A percentile compares a stretch with the other conserved stretches of the same genome.
phyloP scores from a whole-genome alignment of 169 alveolate species.

The Plasmodium gallinaceum region DNA sequence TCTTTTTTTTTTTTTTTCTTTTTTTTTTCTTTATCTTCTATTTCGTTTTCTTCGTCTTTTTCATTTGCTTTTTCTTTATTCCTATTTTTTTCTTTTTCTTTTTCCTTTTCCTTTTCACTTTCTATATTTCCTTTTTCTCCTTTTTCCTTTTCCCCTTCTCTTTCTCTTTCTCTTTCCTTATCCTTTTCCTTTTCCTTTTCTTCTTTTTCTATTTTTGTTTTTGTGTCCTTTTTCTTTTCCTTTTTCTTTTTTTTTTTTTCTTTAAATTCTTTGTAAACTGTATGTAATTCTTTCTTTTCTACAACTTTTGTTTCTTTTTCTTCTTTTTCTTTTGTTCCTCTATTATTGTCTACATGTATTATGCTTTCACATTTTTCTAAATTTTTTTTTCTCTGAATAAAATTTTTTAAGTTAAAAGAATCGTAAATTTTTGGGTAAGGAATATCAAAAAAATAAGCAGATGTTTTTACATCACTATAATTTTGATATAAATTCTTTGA shows the following conservation, averaged over 20 bases:
- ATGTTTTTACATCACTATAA: constrained; percentile 44
- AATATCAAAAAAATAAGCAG: constrained; percentile 70
- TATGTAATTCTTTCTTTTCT: not conserved
- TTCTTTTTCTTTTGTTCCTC: not conserved
- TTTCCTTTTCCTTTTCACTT: not conserved
- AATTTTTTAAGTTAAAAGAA: constrained; percentile 23
- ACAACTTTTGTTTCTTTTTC: constrained; percentile 3
- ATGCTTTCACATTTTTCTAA: constrained; percentile 40
- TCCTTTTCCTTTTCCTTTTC: not conserved
- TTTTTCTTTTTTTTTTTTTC: not conserved
- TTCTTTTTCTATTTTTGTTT: not conserved
- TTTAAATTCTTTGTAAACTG: not conserved
- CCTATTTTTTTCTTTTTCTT: not conserved
- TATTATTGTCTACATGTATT: constrained; percentile 15
- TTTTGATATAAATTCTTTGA: constrained; percentile 23
- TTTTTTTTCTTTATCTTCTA: not conserved
- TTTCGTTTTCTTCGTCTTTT: not conserved
- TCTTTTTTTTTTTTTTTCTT: not conserved
- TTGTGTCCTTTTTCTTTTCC: not conserved
- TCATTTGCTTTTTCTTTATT: not conserved
- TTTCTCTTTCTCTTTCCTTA: not conserved
- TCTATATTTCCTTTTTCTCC: not conserved
- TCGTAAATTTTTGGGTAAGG: constrained; percentile 22
- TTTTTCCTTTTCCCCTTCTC: not conserved
- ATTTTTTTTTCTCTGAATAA: constrained; percentile 21